Evolutionary conservation across 352 stramenopile genomes (phyloP), one percentile per base, ranked within the genome.

Genomic region (Phytophthora meadii): DNA sequence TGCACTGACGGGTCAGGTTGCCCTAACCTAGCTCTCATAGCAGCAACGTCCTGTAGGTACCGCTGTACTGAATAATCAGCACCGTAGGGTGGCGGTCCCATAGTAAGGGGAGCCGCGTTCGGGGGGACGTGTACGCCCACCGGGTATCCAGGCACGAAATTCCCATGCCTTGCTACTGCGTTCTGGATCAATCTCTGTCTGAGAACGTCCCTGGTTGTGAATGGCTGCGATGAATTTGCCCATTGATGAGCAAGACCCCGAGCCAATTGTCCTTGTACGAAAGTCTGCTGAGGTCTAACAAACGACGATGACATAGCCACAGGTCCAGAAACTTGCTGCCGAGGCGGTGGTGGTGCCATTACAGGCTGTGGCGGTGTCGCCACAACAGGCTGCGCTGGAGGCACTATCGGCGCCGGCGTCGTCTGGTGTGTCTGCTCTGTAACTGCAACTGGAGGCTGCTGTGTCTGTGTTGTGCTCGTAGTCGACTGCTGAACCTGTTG

Each of bases 141-240:
- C 12, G 53, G 42, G 32, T 69, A 64, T n/a, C 61, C 51, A 41
- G 44, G 36, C 15, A 60, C 28, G 36, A 63, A 59, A n/a, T 47
- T 54, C 22, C 10, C n/a, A 61, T 71, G 65, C 27, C 57, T 46
- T 45, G 55, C 53, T 22, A 37, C 60, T 40, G n/a, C 34, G 15
- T 59, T 64, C 44, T 77, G 58, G n/a, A 14, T 39, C 32, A 74
- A 4, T 51, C 61, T 39, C 52, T 68, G 63, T 22, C 55, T 39
- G 17, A 73, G 25, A 42, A 64, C 46, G 22, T 65, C 62, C 42
- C 49, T 68, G 19, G 32, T 61, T 34, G 40, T 50, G 12, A 45
- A 27, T 11, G 17, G 36, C 27, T 71, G 55, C 27, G 41, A 61
- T 10, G 40, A 9, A 39, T 61, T 48, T 14, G 54, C 59, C 61